Base-by-base conservation (phyloP, 148 eudicot species). In the Rheum nobile region DNA sequence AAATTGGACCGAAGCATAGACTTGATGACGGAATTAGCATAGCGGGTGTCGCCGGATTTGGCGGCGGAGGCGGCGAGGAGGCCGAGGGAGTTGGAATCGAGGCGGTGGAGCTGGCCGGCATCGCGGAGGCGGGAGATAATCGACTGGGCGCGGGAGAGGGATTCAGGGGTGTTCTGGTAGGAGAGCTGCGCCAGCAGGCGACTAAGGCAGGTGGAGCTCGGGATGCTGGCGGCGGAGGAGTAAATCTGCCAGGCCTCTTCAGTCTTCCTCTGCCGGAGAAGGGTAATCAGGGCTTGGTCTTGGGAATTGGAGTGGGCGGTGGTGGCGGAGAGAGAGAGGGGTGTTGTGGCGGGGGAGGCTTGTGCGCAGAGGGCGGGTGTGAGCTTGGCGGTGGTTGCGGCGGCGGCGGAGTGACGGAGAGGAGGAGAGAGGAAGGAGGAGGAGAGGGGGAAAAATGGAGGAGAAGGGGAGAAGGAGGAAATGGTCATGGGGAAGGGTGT, bases 31-130 rank as follows among this genome's bases (percentile, higher is more conserved):
- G 94, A 86, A 65, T 83, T 57, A 70, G 97, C 92, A 71, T 92
- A 92, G 24, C 80, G 93, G 31, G 86, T 84, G 71, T 92, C 90
- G 16, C 96, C 92, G 37, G 83, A 71, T 74, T 88, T 91, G 34
- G 91, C 88, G 14, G 99, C 93, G 2, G 92, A 84, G 24, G 85
- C 90, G 2, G 93, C 90, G 1, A 95, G 83, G 31, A 91, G 88
- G 39, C 97, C 98, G 43, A 95, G 86, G 28, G 97, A 91, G 77
- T 95, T 91, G 71, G 96, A 82, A 38, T 95, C 99, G 44, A 95
- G 93, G 71, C 90, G 92, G 82, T 90, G 96, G 72, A 95, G 99
- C 83, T 88, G 97, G 39, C 83, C 76, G n/a, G 82, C 90, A 57
- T 81, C 75, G 75, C 94, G 93, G 79, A 95, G 94, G 73, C 99